Evolutionary conservation across 768 basidiomycete species (phyloP), one percentile per base, ranked within the genome.

Genomic region (Lentinus tigrinus): DNA sequence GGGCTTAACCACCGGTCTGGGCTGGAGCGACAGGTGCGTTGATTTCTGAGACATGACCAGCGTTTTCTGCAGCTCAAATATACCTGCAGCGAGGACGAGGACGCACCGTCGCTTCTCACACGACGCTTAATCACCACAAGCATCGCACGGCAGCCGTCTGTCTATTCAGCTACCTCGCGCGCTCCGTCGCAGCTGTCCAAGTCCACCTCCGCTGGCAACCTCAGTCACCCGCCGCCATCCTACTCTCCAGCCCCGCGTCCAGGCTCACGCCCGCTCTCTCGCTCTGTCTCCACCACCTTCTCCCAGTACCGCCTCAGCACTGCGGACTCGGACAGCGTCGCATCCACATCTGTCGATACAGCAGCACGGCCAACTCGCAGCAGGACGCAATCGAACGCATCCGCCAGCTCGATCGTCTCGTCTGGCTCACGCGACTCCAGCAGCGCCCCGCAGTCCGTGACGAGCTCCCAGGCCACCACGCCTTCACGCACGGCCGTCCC

Each of bases 1-100:
- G 51, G 76, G 76, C 2, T 61, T 77, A 34, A 77, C 76, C 13
- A 77, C 76, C 2, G 76, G 76, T 0, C 66, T 77, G 13, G 76
- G 76, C 0, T 77, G 76, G 76, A 76, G 75, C 51, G 76, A 77
- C 58, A 74, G 73, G 70, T 75, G 21, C 39, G 66, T 44, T 7
- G 27, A 37, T 37, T n/a, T 11, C 40, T n/a, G n/a, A n/a, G n/a
- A n/a, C n/a, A n/a, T n/a, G n/a, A n/a, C n/a, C n/a, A n/a, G n/a
- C n/a, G n/a, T n/a, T n/a, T n/a, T n/a, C n/a, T n/a, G n/a, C n/a
- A 43, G 26, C 47, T 52, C 7, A 54, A 19, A 9, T 37, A 1
- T 16, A 52, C 31, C 42, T 52, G 11, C 48, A 76, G 75, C 57
- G 76, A 77, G 58, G 76, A 77, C 64, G 76, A 77, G 56, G 76